Evolutionary conservation across 225 moss, liverwort and hornwort genomes (phyloP), one percentile per base, ranked within the genome.

Genomic region (Lunularia cruciata): DNA sequence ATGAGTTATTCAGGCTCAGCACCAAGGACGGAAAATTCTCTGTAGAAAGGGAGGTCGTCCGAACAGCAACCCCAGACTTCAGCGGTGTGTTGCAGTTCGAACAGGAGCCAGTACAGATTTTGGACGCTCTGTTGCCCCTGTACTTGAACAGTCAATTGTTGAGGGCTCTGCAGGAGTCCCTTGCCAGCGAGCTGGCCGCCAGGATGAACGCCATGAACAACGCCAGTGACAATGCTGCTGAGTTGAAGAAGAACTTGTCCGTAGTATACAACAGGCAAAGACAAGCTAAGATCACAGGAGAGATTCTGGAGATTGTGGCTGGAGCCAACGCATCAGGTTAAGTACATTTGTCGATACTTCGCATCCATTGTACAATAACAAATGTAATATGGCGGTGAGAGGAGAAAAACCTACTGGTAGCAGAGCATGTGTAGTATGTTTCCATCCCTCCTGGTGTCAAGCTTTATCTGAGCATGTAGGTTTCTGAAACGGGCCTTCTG

Each of bases 191-290:
- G 78, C 57, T 90, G 23, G 90, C 90, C 5, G 90, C 90, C 20
- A 85, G 90, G 19, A 90, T 90, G 90, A 90, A 90, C 57, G 90
- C 90, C 69, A 90, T 90, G 90, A 90, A 78, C 78, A 90, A 90
- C 63, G 90, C 90, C 3, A 85, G 85, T 61, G 90, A 90, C 48
- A 90, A 90, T 55, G 90, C 90, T 3, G 2, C 83, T 28, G 90
- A 90, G 1, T 52, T 90, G 79, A 90, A 86, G 80, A 90, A 86
- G 78, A 11, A 43, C 13, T 73, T 90, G 65, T 87, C 90, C 67
- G 73, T 86, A 57, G 85, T 83, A 43, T 90, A 90, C 78, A 90
- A 90, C 78, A 78, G 90, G 84, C 90, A 78, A 69, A 85, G 90
- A 48, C 90, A 90, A 69, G 85, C 90, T 38, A 90, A 90, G 84